A percentile compares a stretch with the other conserved stretches of the same genome.
Conservation (phyloP, 208 protist genomes). For the Vickermania ingenoplastis region DNA sequence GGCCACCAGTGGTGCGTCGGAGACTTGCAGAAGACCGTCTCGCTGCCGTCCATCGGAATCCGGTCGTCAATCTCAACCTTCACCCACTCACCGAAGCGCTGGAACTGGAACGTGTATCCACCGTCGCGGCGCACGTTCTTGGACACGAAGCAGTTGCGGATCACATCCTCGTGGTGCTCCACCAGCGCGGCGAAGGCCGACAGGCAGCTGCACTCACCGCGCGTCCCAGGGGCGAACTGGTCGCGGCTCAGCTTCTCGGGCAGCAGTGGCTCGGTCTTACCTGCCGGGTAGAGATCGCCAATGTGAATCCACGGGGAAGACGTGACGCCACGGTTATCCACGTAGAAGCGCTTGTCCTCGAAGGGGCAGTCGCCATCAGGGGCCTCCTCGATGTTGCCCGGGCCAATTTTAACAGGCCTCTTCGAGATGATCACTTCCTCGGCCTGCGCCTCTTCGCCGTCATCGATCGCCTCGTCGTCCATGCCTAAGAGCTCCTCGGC, state of each 20-base stretch:
- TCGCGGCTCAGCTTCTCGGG: constrained; percentile 12
- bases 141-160: constrained; percentile 29
- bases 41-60: constrained; percentile 6
- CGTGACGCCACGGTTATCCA: constrained; percentile 14
- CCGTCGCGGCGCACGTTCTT: constrained; percentile 18
- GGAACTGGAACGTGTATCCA: constrained; percentile 24
- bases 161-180: constrained; percentile 17
- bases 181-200: constrained; percentile 22
- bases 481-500: constrained; percentile 7
- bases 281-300: constrained; percentile 20
- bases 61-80: constrained; percentile 23
- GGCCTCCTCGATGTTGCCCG: background rate
- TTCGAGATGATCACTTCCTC: background rate
- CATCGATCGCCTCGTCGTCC: constrained; percentile 20
- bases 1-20: constrained; percentile 12
- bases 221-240: constrained; percentile 19
- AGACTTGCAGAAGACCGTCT: constrained; percentile 7
- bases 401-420: background rate
- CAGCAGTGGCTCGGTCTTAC: constrained; percentile 12
- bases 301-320: constrained; percentile 19
- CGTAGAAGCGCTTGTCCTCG: constrained; percentile 20
- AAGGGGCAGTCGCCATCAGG: constrained; percentile 20
- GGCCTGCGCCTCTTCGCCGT: constrained; percentile 3
- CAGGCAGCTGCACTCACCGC: constrained; percentile 20
- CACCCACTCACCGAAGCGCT: constrained; percentile 19